Evolutionary conservation across 495 filamentous ascomycete genomes (phyloP), one percentile per base, ranked within the genome.

Genomic region (Evernia prunastri): DNA sequence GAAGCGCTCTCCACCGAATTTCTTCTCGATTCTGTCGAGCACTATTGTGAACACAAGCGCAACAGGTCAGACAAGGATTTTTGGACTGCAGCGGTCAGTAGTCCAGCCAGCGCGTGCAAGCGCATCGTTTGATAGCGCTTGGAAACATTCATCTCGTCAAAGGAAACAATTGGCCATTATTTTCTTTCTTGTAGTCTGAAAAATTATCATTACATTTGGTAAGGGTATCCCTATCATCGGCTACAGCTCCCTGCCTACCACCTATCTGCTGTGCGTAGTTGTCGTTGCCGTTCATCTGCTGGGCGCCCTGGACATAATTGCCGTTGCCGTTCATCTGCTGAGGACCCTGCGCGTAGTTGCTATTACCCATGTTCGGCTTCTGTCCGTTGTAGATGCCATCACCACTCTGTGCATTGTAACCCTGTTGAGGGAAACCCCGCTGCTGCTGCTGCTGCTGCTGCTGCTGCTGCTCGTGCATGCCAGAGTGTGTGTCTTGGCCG

Each of bases 11-110:
- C 40, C 27, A 6, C 43, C 43, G 15, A 54, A 62, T 9, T 53
- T 54, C 60, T 56, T 62, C 27, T 62, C 60, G 11, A 62, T 18
- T 31, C 23, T 62, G 45, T 62, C 29, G 17, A 62, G 60, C 45
- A 29, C 60, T 62, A 54, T 31, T 15, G 58, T 43, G 33, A 29
- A 59, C 25, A 59, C 39, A 40, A 29, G 17, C 33, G 37, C 27
- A 5, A 40, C 13, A 59, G 39, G 39, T 31, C 12, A 45, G 58
- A 45, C 4, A 23, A 11, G 3, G 5, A 29, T n/a, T 10, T 11
- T 43, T 10, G 58, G 27, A 33, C 58, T 59, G 39, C 58, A 31
- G 20, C 36, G 25, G 37, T 45, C 58, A 31, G 25, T 31, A 39
- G 23, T n/a, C 39, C 20, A 59, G 23, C 4, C 25, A 33, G 37